phyloP scores from a whole-genome alignment of 2,329 filamentous ascomycete genomes.

The Didymella keratinophila region DNA sequence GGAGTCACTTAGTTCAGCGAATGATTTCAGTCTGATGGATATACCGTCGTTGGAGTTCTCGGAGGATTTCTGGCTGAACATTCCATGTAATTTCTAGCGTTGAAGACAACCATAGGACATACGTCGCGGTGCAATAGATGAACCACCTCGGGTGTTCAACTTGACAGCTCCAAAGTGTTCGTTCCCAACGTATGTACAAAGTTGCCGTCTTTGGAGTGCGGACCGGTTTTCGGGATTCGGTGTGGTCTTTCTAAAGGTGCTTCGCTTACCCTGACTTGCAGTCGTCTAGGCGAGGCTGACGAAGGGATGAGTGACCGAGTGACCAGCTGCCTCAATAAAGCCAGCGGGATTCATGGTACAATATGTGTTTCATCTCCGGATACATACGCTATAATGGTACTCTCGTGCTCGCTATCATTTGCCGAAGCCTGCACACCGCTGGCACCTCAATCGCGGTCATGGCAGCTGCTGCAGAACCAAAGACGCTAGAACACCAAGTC shows the following conservation, averaged over 20 bases:
- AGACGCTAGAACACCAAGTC: not conserved
- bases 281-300: not conserved
- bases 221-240: constrained; percentile 1
- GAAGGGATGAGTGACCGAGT: not conserved
- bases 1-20: constrained; percentile 2
- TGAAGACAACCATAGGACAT: not conserved
- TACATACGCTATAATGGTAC: not conserved
- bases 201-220: not conserved
- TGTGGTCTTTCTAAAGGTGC: not conserved
- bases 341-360: not conserved
- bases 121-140: not conserved
- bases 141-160: not conserved
- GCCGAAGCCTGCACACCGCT: not conserved
- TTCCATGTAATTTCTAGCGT: constrained; percentile 17
- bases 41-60: constrained; percentile 25
- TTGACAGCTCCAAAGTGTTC: not conserved
- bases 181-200: not conserved
- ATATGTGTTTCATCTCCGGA: not conserved
- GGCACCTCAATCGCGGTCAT: not conserved
- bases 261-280: not conserved
- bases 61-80: constrained; percentile 29
- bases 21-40: constrained; percentile 10
- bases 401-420: not conserved
- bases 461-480: not conserved
- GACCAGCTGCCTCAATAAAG: not conserved